phyloP scores from a whole-genome alignment of 2,329 filamentous ascomycete species.

The Nemania sp. region DNA sequence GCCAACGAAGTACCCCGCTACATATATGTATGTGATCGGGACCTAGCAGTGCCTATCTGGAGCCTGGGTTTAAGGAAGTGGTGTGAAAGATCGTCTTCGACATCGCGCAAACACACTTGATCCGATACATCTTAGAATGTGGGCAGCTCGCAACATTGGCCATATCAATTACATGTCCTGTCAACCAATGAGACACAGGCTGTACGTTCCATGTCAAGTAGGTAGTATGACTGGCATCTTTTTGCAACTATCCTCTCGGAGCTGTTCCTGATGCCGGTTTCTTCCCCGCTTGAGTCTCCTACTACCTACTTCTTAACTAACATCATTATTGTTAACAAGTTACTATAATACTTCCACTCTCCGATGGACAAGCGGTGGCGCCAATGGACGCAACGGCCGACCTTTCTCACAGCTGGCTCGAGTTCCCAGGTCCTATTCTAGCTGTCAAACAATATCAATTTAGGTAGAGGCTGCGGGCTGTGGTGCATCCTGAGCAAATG shows the following conservation, averaged over 20 bases:
- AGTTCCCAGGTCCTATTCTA: not conserved
- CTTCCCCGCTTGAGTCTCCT: slow-evolving; percentile 4
- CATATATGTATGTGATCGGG: no score
- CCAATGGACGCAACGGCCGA: not conserved
- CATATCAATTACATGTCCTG: not conserved
- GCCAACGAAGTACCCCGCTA: no score
- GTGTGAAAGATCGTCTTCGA: no score
- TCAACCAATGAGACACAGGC: not conserved
- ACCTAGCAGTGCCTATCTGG: no score
- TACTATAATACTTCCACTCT: not conserved
- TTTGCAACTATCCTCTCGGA: not conserved
- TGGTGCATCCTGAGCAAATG: slow-evolving; percentile 55
- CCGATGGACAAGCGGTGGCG: not conserved
- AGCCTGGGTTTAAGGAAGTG: no score
- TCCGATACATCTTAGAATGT: not conserved
- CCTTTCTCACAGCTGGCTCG: not conserved
- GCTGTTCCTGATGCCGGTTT: not conserved
- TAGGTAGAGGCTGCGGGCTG: slow-evolving; percentile 27
- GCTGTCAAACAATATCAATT: not conserved
- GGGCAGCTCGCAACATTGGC: not conserved
- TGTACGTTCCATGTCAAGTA: not conserved
- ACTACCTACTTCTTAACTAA: no score
- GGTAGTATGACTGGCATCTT: not conserved
- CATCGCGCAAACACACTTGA: not conserved
- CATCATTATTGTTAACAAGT: slow-evolving; percentile 6